Evolutionary conservation across 208 protist genomes (phyloP).

Genomic region (Trypanosoma platydactyli): DNA sequence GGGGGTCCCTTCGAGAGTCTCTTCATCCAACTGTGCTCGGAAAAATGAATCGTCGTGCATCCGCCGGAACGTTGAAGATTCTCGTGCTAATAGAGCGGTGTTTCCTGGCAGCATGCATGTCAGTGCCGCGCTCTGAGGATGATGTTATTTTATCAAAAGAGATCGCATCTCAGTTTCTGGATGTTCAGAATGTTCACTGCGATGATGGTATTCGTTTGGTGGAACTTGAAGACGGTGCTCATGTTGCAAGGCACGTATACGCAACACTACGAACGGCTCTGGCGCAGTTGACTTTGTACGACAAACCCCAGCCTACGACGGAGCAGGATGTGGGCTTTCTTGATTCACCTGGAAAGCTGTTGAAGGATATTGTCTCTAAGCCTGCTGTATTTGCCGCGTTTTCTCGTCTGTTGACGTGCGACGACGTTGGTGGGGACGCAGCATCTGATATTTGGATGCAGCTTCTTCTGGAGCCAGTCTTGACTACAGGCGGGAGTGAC

Average conservation of each 20-base stretch:
- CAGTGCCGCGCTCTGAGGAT: conserved; percentile 50
- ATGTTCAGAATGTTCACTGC: conserved; percentile 48
- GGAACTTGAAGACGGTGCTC: conserved; percentile 43
- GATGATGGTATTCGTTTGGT: conserved; percentile 66
- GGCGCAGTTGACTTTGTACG: conserved; percentile 47
- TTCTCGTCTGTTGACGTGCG: conserved; percentile 34
- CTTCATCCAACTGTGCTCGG: conserved; percentile 36
- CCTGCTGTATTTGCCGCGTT: conserved; percentile 44
- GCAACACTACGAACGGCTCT: conserved; percentile 45
- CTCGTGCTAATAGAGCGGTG: conserved; percentile 61
- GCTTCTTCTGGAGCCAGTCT: conserved; percentile 23
- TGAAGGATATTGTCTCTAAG: conserved; percentile 40
- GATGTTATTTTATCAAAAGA: conserved; percentile 70
- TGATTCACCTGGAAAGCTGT: conserved; percentile 23
- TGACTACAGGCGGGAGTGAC: not conserved
- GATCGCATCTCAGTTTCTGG: conserved; percentile 54
- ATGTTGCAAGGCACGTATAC: conserved; percentile 59
- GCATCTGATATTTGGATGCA: conserved; percentile 52
- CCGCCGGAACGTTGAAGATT: conserved; percentile 39
- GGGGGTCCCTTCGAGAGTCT: conserved; percentile 47
- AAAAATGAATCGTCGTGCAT: conserved; percentile 35
- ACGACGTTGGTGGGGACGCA: conserved; percentile 33
- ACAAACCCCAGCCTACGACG: conserved; percentile 32
- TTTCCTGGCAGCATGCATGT: conserved; percentile 66
- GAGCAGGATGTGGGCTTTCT: conserved; percentile 32